A percentile compares a stretch with the other conserved stretches of the same genome.
Evolutionary conservation across 2,329 filamentous ascomycete species (phyloP).

Genomic region (Pseudogymnoascus sp.): DNA sequence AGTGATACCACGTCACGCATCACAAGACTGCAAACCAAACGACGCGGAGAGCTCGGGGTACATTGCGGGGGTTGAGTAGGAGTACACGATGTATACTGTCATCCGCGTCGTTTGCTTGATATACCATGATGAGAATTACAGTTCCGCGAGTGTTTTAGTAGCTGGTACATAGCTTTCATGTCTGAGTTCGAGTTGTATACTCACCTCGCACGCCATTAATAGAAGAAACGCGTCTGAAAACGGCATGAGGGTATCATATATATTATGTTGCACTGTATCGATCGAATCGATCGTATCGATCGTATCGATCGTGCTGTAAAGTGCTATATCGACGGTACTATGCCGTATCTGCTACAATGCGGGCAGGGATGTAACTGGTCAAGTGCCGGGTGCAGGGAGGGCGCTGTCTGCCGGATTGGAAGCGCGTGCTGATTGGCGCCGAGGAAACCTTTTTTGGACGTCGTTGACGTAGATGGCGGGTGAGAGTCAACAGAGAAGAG

Average conservation of each 20-base stretch:
- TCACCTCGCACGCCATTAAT: background rate
- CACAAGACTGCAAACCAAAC: background rate
- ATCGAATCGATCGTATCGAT: slow-evolving; percentile 6
- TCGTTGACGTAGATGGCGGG: background rate
- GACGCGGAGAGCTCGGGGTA: background rate
- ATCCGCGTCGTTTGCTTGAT: background rate
- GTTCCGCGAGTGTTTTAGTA: background rate
- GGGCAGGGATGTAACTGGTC: background rate
- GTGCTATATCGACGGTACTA: background rate
- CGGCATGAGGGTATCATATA: background rate
- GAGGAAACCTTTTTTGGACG: slow-evolving; percentile 1
- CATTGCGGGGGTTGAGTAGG: background rate
- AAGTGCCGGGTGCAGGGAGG: background rate
- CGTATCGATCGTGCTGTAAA: background rate
- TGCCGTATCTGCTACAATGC: background rate
- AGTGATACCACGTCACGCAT: background rate
- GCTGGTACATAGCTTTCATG: background rate
- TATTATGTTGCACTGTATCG: background rate
- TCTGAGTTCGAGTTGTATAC: background rate
- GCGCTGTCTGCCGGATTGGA: background rate
- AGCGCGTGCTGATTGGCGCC: slow-evolving; percentile 4
- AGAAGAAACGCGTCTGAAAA: background rate
- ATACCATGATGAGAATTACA: background rate
- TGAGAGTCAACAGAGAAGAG: background rate
- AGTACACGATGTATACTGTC: background rate